Evolutionary conservation across 2,329 filamentous ascomycete species (phyloP).

Genomic region (Paraphoma sp.): DNA sequence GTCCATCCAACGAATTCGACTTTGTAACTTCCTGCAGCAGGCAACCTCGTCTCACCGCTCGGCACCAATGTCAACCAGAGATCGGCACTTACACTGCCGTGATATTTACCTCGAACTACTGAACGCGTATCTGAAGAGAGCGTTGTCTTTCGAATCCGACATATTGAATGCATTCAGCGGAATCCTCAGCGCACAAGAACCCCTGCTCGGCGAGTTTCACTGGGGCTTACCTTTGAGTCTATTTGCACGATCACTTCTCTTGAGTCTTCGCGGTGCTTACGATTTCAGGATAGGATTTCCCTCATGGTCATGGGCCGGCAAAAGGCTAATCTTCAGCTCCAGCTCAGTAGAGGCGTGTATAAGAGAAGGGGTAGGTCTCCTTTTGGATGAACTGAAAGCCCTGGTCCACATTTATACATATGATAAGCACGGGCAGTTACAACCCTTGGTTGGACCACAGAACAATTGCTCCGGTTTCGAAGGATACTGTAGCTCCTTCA

Average conservation of each 20-base stretch:
- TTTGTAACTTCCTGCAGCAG: background rate
- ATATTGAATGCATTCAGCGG: background rate
- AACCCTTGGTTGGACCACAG: background rate
- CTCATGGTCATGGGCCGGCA: background rate
- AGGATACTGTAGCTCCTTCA: background rate
- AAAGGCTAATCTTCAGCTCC: background rate
- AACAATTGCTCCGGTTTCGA: background rate
- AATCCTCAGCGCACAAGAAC: background rate
- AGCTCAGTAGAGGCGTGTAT: background rate
- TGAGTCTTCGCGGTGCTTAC: background rate
- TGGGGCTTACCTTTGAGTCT: background rate
- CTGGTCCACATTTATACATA: background rate
- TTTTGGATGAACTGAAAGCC: background rate
- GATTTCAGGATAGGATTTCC: background rate
- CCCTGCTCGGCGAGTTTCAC: background rate
- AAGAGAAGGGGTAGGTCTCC: background rate
- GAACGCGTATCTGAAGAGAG: background rate
- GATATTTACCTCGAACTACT: background rate
- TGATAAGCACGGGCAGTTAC: background rate
- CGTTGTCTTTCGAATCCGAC: background rate
- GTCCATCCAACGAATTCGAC: background rate
- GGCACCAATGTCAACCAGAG: background rate
- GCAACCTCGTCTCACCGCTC: background rate
- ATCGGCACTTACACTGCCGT: background rate
- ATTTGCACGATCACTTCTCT: background rate